phyloP scores from a whole-genome alignment of 2,329 filamentous ascomycete species.

The Diaporthe australafricana region DNA sequence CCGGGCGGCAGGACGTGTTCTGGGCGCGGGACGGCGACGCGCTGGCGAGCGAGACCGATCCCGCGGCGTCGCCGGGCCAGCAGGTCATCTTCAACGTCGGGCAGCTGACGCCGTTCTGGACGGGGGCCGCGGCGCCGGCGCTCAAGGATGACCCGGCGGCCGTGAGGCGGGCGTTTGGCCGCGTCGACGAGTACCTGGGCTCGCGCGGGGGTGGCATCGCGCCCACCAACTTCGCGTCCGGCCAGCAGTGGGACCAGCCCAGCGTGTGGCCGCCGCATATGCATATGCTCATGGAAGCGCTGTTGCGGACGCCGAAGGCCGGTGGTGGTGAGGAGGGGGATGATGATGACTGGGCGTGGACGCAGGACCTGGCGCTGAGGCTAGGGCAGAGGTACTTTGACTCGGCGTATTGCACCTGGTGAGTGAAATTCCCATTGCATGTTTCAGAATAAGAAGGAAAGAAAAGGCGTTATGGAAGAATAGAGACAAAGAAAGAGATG shows the following conservation, averaged over 20 bases:
- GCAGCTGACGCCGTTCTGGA: conserved; percentile 78
- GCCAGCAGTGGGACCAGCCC: conserved; percentile 78
- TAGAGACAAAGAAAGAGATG: too few species aligned
- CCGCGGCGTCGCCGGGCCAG: conserved; percentile 65
- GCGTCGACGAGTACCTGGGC: conserved; percentile 65
- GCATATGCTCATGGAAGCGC: conserved; percentile 72
- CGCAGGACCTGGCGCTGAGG: conserved; percentile 66
- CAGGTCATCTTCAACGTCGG: conserved; percentile 69
- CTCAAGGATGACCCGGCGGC: conserved; percentile 70
- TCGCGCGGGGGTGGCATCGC: conserved; percentile 67
- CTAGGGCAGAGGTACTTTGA: conserved; percentile 76
- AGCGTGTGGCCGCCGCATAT: conserved; percentile 78
- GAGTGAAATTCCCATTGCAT: conserved; percentile 38
- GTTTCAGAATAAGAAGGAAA: too few species aligned
- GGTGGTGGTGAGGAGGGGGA: conserved; percentile 55
- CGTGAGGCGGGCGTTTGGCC: conserved; percentile 64
- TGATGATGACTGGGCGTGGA: conserved; percentile 64
- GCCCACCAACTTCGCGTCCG: conserved; percentile 70
- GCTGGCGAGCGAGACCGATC: conserved; percentile 53
- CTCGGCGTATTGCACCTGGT: conserved; percentile 78
- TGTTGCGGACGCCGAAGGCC: conserved; percentile 69
- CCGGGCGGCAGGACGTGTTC: conserved; percentile 65
- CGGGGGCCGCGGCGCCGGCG: conserved; percentile 68
- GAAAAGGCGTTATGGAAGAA: background rate
- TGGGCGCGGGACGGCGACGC: conserved; percentile 61